Evolutionary conservation across 495 filamentous ascomycete species (phyloP), one percentile per base, ranked within the genome.

Genomic region (Cryomyces minteri): DNA sequence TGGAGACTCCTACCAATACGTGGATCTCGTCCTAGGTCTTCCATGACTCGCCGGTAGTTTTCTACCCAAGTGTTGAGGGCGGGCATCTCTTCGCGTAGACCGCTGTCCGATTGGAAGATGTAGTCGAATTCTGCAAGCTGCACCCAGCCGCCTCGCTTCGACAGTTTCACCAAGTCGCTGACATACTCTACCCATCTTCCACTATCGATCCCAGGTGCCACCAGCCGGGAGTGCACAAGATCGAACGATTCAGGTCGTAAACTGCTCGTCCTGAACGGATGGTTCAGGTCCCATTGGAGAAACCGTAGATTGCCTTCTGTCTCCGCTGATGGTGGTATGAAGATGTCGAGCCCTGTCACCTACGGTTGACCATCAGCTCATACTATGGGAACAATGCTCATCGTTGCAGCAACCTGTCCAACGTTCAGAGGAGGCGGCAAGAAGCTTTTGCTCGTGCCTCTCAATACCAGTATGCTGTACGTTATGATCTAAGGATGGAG

Each of bases 91-190:
- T 73, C 80, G 49, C 95, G 69, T 6, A 74, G 78, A 29, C 90
- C 90, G 51, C 86, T 94, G 53, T 93, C 81, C 2, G 86, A 94
- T 57, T 95, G 88, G 31, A 84, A 76, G 50, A 83, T 87, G 60
- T 77, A 80, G 54, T 93, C 87, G 48, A 86, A 72, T 58, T 98
- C 90, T 29, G 82, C 72, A 72, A 95, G 79, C 58, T 98, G 90
- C 43, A 85, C 71, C 88, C 88, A 95, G 12, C 90, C 86, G 28
- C 80, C 74, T 33, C 70, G 73, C 49, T 70, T 81, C 41, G 78
- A 54, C 4, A 80, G 67, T 48, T 72, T 74, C 53, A 67, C 70
- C 50, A 94, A 81, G 52, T 95, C 90, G 48, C 66, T 64, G 48
- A 94, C 59, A 64, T 95, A 95, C 12, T 73, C 69, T 47, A 64